Percentiles rank a stretch among this genome's conserved stretches.
Evolutionary conservation across 768 basidiomycete species (phyloP).

Genomic region (Suillus occidentalis): DNA sequence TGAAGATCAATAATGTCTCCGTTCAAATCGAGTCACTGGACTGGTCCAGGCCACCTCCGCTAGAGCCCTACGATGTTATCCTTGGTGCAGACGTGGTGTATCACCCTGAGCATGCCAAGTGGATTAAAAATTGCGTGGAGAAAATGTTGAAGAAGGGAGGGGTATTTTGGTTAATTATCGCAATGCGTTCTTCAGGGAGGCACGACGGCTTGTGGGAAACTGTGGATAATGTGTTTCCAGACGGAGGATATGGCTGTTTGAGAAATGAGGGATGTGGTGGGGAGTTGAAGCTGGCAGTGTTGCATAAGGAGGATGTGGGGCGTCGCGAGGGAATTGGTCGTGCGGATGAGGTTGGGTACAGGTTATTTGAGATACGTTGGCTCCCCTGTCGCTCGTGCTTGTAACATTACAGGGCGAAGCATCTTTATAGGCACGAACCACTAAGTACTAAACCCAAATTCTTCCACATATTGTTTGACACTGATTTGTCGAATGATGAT

Average conservation of each 20-base stretch:
- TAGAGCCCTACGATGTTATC: slow-evolving; percentile 62
- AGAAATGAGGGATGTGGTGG: slow-evolving; percentile 6
- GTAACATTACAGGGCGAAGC: neutral
- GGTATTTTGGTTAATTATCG: slow-evolving; percentile 74
- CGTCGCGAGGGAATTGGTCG: slow-evolving; percentile 58
- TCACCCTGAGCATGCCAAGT: slow-evolving; percentile 63
- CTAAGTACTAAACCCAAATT: neutral
- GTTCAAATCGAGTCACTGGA: slow-evolving; percentile 57
- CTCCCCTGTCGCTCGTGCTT: slow-evolving; percentile 11
- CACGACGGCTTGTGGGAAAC: slow-evolving; percentile 58
- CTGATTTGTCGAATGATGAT: neutral
- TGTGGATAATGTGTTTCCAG: slow-evolving; percentile 55
- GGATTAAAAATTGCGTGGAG: slow-evolving; percentile 66
- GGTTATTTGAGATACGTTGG: slow-evolving; percentile 76
- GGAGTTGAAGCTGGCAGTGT: slow-evolving; percentile 42
- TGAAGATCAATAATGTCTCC: slow-evolving; percentile 49
- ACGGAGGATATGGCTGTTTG: neutral
- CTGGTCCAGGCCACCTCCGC: slow-evolving; percentile 55
- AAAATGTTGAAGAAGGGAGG: slow-evolving; percentile 45
- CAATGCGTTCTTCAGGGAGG: slow-evolving; percentile 62
- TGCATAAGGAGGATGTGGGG: slow-evolving; percentile 47
- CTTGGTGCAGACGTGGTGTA: slow-evolving; percentile 83
- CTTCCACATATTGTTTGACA: neutral
- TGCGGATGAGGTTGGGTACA: slow-evolving; percentile 70
- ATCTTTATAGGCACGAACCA: neutral